Evolutionary conservation across 2,329 filamentous ascomycete species (phyloP), one percentile per base, ranked within the genome.

Genomic region (Fusarium ambrosium): DNA sequence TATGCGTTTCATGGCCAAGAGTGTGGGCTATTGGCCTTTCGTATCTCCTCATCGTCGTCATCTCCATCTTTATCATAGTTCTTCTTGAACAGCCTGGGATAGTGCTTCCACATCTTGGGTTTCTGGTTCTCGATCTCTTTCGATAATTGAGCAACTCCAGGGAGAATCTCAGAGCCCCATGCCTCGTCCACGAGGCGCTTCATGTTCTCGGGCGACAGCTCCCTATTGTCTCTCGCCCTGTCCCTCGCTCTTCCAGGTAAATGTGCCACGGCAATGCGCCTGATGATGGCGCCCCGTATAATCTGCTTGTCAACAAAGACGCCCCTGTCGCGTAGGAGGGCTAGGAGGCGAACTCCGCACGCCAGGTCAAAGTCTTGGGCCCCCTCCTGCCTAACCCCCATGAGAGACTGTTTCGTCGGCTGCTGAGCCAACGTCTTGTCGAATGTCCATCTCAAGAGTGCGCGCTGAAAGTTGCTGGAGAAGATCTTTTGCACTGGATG

Each of bases 401-500:
- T 34, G 10, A 78, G 64, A 11, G 77, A 61, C 34, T 53, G 24
- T 18, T 39, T 59, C 10, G 55, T 60, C 9, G 80, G 77, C 32
- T 72, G 45, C 27, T 73, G 73, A 3, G 80, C 78, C 27, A 83
- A 62, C 14, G 79, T 82, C 60, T 82, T 78, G 66, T 85, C 81
- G 64, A 89, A 89, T 0, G 85, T 84, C 82, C 85, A 88, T 39
- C 86, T 81, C 10, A 88, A 71, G 18, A 89, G 82, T 3, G 79
- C 77, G 2, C 81, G 79, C 62, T 88, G 80, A 22, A 89, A 66
- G 60, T 36, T 29, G 76, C 77, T 13, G 70, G 84, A 80, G 70
- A 90, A 89, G 22, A 90, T 80, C 41, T 81, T 81, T 45, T 82
- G 83, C 8, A 90, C 66, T 3, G 88, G 88, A 68, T 90, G 88